Evolutionary conservation across 2,329 filamentous ascomycete genomes (phyloP), one percentile per base, ranked within the genome.

Genomic region (Cytospora schulzeri): DNA sequence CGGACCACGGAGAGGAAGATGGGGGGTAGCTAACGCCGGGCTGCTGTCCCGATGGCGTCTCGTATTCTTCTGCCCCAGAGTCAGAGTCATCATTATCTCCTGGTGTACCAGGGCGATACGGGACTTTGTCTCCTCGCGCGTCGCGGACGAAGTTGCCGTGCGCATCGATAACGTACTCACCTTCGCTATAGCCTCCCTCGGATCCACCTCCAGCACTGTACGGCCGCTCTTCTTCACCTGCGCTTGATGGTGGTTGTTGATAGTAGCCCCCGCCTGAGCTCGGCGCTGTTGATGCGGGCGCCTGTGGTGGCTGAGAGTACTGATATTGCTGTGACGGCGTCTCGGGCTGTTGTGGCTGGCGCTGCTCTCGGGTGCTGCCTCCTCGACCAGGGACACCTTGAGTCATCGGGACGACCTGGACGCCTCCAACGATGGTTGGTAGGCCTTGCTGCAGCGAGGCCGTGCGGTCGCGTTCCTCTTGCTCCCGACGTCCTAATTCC

Each of bases 371-470:
- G 51, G 78, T 75, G 68, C 78, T 83, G 59, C 77, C 76, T 57
- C 83, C 79, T 64, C 85, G 84, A 71, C 83, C 86, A 3, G 84
- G 82, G 15, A 88, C 82, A 12, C 88, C 88, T 69, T 90, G 89
- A 54, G 89, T 89, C 91, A 96, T 96, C 8, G 95, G 95, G 22
- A 98, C 91, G 15, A 99, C 95, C 73, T 97, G 93, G 15, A 98
- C 92, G 51, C 94, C 94, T 57, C 93, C 93, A 11, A 99, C 91
- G 57, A 96, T 83, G 1, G 93, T 97, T 17, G 94, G 91, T 66
- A 93, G 88, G 8, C 95, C 95, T 68, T 91, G 90, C 71, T 95
- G 89, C 28, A 99, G 81, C n/a, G 92, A 93, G 31, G 87, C 83
- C 1, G 91, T 95, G 54, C 92, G 86, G 68, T 97, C 93, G 7